Base-by-base conservation (phyloP, 768 basidiomycete genomes). In the Hericium rajendrae region DNA sequence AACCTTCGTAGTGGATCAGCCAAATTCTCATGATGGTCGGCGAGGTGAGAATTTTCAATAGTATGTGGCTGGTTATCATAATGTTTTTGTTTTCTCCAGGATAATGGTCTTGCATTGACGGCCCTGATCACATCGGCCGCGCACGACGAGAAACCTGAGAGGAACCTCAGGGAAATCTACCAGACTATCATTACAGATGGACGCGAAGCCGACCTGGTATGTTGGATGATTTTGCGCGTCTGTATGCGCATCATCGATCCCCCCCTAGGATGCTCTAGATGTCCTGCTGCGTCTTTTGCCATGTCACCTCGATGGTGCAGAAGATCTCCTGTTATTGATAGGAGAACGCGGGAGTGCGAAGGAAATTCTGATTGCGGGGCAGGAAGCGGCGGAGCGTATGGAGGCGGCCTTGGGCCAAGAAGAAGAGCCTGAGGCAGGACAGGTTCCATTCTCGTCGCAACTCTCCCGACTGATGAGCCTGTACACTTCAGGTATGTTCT, bases 291-390 rank as follows among this genome's bases (percentile, higher is more conserved):
- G 58, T 6, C 60, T 78, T 12, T 59, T 78, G 12, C 63, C 73
- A 6, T 70, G 66, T 24, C 22, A 53, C n/a, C 60, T 62, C 5
- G 63, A 69, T 20, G 68, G 67, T 1, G 68, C 72, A 16, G 60
- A 62, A 22, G 66, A 67, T 24, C n/a, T 79, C 24, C 60, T 77
- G 15, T 61, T 56, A n/a, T 22, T 64, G 13, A 69, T 76, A 26
- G 69, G 69, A 3, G 51, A 59, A 40, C 53, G 65, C 2, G 62
- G 61, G 13, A 78, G 68, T 53, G 69, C 72, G 0, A 78, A 78
- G 57, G 77, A 78, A 61, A 59, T 73, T 22, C 52, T 76, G 41
- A 71, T 78, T 51, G 73, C 73, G 2, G 49, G 71, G 16, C 74
- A 77, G 52, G 78, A 76, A 60, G 62, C 60, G 6, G 55, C 72